phyloP scores from a whole-genome alignment of 495 filamentous ascomycete species.

The Eremomyces bilateralis region DNA sequence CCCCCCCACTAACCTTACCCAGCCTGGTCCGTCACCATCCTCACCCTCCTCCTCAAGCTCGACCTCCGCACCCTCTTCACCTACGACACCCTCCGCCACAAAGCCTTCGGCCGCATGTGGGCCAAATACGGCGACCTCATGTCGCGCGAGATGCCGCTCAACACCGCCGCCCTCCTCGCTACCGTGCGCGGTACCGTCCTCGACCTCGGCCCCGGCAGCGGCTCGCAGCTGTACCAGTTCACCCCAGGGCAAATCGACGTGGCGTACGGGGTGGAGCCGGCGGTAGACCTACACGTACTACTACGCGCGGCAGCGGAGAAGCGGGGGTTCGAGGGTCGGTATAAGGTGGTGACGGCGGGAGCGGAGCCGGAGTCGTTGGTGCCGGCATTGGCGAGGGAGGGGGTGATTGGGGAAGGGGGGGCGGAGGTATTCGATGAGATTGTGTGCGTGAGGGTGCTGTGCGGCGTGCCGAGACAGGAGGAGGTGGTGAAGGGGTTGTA shows the following conservation, averaged over 20 bases:
- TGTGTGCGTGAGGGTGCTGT: conserved; percentile 19
- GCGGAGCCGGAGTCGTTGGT: conserved; percentile 16
- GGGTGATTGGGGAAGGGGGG: conserved; percentile 7
- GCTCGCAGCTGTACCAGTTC: conserved; percentile 12
- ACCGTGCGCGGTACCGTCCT: conserved; percentile 12
- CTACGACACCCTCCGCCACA: neutral
- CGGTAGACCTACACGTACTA: conserved; percentile 13
- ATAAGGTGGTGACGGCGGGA: conserved; percentile 16
- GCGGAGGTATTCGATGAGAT: conserved; percentile 19
- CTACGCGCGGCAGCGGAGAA: conserved; percentile 12
- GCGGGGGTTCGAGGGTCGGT: conserved; percentile 15
- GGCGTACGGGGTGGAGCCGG: conserved; percentile 21
- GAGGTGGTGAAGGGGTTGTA: conserved; percentile 16
- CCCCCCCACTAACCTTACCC: too few species aligned
- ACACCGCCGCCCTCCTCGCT: conserved; percentile 6
- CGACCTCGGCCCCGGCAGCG: conserved; percentile 21
- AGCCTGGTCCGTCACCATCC: too few species aligned
- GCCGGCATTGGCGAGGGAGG: conserved; percentile 12
- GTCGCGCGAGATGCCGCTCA: conserved; percentile 11
- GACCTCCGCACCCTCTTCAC: neutral
- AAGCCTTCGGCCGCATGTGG: neutral
- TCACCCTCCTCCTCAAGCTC: too few species aligned
- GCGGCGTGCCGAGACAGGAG: conserved; percentile 15
- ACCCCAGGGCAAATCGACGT: conserved; percentile 5
- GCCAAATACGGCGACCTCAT: conserved; percentile 6